phyloP scores from a whole-genome alignment of 371 early-diverging fungal species.

The Quaeritorhiza haematococci region DNA sequence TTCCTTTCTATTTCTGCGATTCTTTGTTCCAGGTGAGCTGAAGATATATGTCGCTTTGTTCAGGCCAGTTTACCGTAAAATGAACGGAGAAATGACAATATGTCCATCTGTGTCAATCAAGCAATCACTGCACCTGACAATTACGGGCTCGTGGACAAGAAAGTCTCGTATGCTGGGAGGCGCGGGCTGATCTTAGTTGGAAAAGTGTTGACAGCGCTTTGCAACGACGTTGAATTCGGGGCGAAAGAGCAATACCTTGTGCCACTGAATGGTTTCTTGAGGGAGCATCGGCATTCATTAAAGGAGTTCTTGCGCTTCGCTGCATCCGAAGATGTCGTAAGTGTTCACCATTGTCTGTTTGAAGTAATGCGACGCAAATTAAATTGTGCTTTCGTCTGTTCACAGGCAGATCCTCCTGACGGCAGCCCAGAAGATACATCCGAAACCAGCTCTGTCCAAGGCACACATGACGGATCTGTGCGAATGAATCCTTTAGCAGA shows the following conservation, averaged over 20 bases:
- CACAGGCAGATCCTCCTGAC: too few species aligned
- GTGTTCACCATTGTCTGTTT: too few species aligned
- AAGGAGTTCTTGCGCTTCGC: conserved; percentile 35
- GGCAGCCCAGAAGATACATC: too few species aligned
- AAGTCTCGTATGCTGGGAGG: conserved; percentile 36
- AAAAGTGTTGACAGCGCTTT: conserved; percentile 57
- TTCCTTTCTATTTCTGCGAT: conserved; percentile 57
- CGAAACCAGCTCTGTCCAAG: too few species aligned
- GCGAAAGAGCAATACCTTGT: conserved; percentile 53
- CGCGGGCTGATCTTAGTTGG: conserved; percentile 59
- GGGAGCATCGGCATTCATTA: conserved; percentile 38
- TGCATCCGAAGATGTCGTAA: conserved; percentile 10
- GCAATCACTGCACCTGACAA: conserved; percentile 56
- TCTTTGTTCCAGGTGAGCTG: conserved; percentile 51
- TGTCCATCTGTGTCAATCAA: conserved; percentile 1
- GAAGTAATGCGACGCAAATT: too few species aligned
- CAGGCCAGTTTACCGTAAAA: too few species aligned
- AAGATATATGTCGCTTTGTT: neutral
- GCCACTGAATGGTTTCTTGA: conserved; percentile 51
- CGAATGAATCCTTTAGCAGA: too few species aligned
- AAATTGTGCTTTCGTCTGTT: too few species aligned
- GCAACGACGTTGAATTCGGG: conserved; percentile 64
- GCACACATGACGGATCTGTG: too few species aligned
- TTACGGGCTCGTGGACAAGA: conserved; percentile 35
- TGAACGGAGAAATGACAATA: neutral